Base-by-base conservation (phyloP, 768 basidiomycete genomes). In the Sporobolomyces phaffii region DNA sequence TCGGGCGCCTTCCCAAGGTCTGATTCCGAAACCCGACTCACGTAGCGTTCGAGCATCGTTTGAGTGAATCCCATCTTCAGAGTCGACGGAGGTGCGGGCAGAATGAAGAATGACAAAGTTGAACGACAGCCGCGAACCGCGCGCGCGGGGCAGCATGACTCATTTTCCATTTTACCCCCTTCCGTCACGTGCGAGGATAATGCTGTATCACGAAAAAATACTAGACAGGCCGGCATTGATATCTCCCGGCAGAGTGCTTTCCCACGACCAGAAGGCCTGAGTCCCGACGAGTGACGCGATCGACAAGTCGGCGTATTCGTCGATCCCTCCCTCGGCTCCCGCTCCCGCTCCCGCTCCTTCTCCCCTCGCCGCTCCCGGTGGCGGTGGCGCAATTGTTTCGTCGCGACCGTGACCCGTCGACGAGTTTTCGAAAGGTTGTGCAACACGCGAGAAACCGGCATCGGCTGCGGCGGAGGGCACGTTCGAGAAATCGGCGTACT, bases 41-140 rank as follows among this genome's bases (percentile, higher is more conserved):
- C 64, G 50, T 65, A 65, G 58, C 64, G 64, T 6, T 45, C 26
- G 40, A 65, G 57, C 64, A 65, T 65, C 10, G 58, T 53, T n/a
- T 60, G 28, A 20, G 45, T 41, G 49, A 52, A 65, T 28, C 20
- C 29, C 52, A 44, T 45, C 14, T 5, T 41, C 24, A 38, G 38
- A 38, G 38, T 9, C 38, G 38, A 38, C n/a, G n/a, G n/a, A n/a
- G n/a, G n/a, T n/a, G n/a, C n/a, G n/a, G n/a, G n/a, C n/a, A n/a
- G n/a, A n/a, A n/a, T n/a, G n/a, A n/a, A n/a, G n/a, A n/a, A n/a
- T n/a, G n/a, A n/a, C n/a, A n/a, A n/a, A n/a, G n/a, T n/a, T n/a
- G n/a, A n/a, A n/a, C n/a, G n/a, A n/a, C n/a, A n/a, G n/a, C n/a
- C n/a, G n/a, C n/a, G n/a, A n/a, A n/a, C n/a, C n/a, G n/a, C n/a